A percentile compares a stretch with the other conserved stretches of the same genome.
Evolutionary conservation across 2,329 filamentous ascomycete genomes (phyloP).

Genomic region (Decorospora gaudefroyi): DNA sequence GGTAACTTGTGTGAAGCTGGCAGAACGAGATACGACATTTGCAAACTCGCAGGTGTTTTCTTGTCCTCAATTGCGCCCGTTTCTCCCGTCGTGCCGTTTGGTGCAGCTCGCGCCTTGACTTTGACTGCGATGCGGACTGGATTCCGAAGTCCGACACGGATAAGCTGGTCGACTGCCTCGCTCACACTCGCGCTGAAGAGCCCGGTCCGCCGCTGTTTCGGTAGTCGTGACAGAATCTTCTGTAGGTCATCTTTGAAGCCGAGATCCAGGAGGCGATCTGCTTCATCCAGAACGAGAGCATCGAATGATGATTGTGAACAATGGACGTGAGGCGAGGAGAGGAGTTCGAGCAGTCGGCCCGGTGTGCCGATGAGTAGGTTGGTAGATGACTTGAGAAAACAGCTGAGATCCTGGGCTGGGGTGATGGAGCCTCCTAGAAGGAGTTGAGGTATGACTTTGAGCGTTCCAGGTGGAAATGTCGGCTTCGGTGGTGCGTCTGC

Average conservation of each 20-base stretch:
- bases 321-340: conserved; percentile 84
- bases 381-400: conserved; percentile 80
- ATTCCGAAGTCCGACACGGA: conserved; percentile 88
- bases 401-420: conserved; percentile 81
- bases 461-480: conserved; percentile 54
- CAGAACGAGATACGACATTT: conserved; percentile 81
- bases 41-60: conserved; percentile 86
- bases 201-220: conserved; percentile 91
- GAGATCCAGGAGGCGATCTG: conserved; percentile 86
- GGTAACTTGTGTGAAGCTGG: conserved; percentile 81
- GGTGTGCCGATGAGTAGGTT: conserved; percentile 92
- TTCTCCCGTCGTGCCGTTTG: conserved; percentile 48
- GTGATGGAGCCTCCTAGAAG: conserved; percentile 82
- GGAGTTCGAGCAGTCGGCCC: conserved; percentile 82
- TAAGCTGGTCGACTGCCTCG: conserved; percentile 90
- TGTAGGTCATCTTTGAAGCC: conserved; percentile 93
- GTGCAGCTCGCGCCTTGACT: conserved; percentile 63
- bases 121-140: conserved; percentile 94
- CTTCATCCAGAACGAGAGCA: conserved; percentile 89
- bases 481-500: conserved; percentile 46
- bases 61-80: conserved; percentile 75
- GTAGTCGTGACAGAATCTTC: conserved; percentile 78
- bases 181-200: conserved; percentile 96
- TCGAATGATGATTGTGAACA: conserved; percentile 89
- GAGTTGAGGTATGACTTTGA: conserved; percentile 73